Evolutionary conservation across 352 stramenopile species (phyloP).

Genomic region (Pythium grandisporangium): DNA sequence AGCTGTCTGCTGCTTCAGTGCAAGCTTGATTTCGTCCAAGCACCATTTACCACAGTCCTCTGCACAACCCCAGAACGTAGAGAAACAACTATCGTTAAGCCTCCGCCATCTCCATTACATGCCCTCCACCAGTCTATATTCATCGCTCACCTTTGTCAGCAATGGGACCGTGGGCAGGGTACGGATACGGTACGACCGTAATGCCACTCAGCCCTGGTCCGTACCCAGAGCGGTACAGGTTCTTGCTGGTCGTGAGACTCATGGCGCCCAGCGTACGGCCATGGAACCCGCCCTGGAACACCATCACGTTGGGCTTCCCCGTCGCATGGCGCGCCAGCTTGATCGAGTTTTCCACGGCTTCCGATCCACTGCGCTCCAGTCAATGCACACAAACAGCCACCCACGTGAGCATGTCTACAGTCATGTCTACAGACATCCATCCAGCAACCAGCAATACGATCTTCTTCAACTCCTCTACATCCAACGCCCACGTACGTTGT

Average conservation of each 20-base stretch:
- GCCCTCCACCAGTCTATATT: no score
- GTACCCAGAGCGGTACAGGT: conserved; percentile 82
- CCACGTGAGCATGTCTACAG: conserved; percentile 6
- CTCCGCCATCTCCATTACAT: no score
- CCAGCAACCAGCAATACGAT: background rate
- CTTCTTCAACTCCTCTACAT: no score
- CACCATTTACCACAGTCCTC: conserved; percentile 38
- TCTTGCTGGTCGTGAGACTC: conserved; percentile 90
- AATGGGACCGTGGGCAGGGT: conserved; percentile 76
- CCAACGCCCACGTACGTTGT: conserved; percentile 31
- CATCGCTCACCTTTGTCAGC: conserved; percentile 41
- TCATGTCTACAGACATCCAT: no score
- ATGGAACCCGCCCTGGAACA: conserved; percentile 91
- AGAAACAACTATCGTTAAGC: no score
- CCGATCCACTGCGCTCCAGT: conserved; percentile 85
- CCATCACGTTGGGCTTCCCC: conserved; percentile 85
- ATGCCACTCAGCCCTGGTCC: conserved; percentile 79
- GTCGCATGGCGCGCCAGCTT: conserved; percentile 89
- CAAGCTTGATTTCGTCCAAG: conserved; percentile 76
- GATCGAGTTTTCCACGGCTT: conserved; percentile 90
- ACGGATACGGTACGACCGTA: conserved; percentile 84
- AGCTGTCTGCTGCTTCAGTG: conserved; percentile 88
- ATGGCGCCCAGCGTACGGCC: conserved; percentile 88
- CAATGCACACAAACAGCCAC: background rate
- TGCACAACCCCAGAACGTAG: no score